Conservation (phyloP, 192 early-diverging fungal species). For the Dissophora globulifera region DNA sequence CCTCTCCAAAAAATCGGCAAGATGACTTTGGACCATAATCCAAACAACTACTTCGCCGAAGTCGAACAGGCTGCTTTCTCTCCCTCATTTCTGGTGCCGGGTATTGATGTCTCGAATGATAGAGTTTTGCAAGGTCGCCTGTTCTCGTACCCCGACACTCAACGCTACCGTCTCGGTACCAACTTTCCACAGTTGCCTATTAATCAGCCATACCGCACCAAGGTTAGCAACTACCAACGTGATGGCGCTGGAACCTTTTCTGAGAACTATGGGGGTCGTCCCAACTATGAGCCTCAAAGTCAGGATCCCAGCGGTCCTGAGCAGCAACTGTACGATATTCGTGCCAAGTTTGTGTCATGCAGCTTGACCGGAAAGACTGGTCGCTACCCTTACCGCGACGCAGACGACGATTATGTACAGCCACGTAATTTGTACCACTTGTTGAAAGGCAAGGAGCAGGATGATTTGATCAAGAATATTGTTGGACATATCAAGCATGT, state of each 20-base stretch:
- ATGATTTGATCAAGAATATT: conserved; percentile 71
- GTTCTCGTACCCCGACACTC: conserved; percentile 87
- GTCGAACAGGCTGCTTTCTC: conserved; percentile 86
- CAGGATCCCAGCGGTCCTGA: conserved; percentile 60
- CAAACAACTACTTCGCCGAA: conserved; percentile 88
- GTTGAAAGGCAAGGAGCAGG: conserved; percentile 69
- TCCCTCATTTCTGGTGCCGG: conserved; percentile 81
- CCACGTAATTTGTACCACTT: conserved; percentile 73
- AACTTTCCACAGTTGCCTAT: conserved; percentile 89
- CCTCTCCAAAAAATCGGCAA: conserved; percentile 81
- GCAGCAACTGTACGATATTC: conserved; percentile 67
- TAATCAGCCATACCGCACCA: conserved; percentile 72
- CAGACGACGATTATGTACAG: conserved; percentile 75
- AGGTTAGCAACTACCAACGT: conserved; percentile 77
- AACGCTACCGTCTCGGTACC: conserved; percentile 82
- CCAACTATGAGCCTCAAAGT: conserved; percentile 82
- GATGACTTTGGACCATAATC: conserved; percentile 83
- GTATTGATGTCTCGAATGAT: conserved; percentile 81
- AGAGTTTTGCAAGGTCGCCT: conserved; percentile 87
- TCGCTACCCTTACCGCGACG: conserved; percentile 66
- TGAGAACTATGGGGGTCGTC: conserved; percentile 70
- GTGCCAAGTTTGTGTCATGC: conserved; percentile 56
- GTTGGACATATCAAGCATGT: conserved; percentile 69
- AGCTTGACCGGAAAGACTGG: conserved; percentile 63
- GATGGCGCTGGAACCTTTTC: conserved; percentile 72